Base-by-base conservation (phyloP, 441 rosid species). In the Hura crepitans region DNA sequence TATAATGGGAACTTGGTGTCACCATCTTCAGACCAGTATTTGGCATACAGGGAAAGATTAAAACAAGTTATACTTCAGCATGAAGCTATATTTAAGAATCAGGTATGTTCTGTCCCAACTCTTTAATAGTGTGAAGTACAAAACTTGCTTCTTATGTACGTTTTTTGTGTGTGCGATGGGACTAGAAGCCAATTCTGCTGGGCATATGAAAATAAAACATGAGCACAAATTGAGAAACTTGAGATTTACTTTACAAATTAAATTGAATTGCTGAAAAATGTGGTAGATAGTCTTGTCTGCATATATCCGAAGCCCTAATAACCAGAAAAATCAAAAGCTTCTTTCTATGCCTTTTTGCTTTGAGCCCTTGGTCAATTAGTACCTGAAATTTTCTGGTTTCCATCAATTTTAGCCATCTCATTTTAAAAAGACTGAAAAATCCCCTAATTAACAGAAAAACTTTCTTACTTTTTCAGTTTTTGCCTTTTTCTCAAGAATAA, bases 31-130 rank as follows among this genome's bases (percentile, higher is more conserved):
- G 80, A 67, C 65, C 71, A 66, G 43, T 78, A 72, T 65, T 57
- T 78, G 66, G 78, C 68, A 33, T 72, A 39, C 57, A 90, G 83
- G 75, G 90, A 77, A 69, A 61, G 57, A 22, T 12, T 90, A 69
- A 83, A 81, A 78, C 85, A 81, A 62, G 82, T 80, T 70, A 88
- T 90, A 79, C 89, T 90, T 43, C 81, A 81, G 63, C 96, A 90
- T 42, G 92, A 90, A 73, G 83, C 89, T 71, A 73, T 81, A 70
- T 88, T 88, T 78, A 83, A 68, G 82, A 79, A 84, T 50, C 96
- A 90, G 94, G 96, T 90, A 78, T 43, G n/a, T 67, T 54, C 31
- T 67, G 58, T 70, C 27, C 31, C 18, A 58, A 54, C 15, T 46
- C 54, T 46, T 61, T 13, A 22, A 35, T 55, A n/a, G n/a, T 45